Percentiles rank a stretch among this genome's conserved stretches.
Conservation (phyloP, 2,329 filamentous ascomycete genomes). For the Calonectria henricotiae region DNA sequence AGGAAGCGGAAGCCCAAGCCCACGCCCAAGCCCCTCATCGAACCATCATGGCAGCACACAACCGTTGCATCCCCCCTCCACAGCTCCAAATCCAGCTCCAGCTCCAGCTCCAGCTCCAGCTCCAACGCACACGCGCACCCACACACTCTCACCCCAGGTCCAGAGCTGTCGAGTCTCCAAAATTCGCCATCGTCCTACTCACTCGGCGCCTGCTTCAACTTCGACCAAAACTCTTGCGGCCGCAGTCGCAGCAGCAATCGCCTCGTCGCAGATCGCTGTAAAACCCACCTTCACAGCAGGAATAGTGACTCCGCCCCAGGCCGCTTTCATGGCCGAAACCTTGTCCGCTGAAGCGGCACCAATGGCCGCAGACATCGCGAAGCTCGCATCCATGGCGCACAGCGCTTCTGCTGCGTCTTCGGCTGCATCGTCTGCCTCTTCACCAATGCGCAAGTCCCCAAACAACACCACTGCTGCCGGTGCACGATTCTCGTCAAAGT, state of each 20-base stretch:
- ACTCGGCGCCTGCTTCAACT: slow-evolving; percentile 45
- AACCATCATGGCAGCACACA: slow-evolving; percentile 39
- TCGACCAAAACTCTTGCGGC: slow-evolving; percentile 37
- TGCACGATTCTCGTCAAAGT: slow-evolving; percentile 21
- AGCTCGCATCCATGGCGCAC: slow-evolving; percentile 32
- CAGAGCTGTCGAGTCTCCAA: slow-evolving; percentile 52
- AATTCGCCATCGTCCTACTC: slow-evolving; percentile 45
- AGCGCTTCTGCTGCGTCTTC: slow-evolving; percentile 20
- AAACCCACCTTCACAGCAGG: slow-evolving; percentile 19
- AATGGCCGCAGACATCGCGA: slow-evolving; percentile 26
- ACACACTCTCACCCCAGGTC: slow-evolving; percentile 31
- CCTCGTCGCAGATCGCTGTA: slow-evolving; percentile 25
- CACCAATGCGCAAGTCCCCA: slow-evolving; percentile 15
- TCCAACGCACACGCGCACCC: slow-evolving; percentile 8
- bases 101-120: slow-evolving; percentile 3
- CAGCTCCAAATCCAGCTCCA: slow-evolving; percentile 14
- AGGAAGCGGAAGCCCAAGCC: slow-evolving; percentile 32
- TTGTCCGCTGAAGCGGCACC: slow-evolving; percentile 22
- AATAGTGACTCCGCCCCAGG: slow-evolving; percentile 19
- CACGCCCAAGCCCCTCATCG: slow-evolving; percentile 39
- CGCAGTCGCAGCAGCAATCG: slow-evolving; percentile 46
- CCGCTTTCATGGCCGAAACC: slow-evolving; percentile 8
- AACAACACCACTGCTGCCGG: not conserved
- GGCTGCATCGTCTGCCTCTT: slow-evolving; percentile 26
- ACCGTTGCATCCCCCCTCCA: slow-evolving; percentile 17